A percentile compares a stretch with the other conserved stretches of the same genome.
phyloP scores from a whole-genome alignment of 108 stramenopile species.

The Fragilaria crotonensis region DNA sequence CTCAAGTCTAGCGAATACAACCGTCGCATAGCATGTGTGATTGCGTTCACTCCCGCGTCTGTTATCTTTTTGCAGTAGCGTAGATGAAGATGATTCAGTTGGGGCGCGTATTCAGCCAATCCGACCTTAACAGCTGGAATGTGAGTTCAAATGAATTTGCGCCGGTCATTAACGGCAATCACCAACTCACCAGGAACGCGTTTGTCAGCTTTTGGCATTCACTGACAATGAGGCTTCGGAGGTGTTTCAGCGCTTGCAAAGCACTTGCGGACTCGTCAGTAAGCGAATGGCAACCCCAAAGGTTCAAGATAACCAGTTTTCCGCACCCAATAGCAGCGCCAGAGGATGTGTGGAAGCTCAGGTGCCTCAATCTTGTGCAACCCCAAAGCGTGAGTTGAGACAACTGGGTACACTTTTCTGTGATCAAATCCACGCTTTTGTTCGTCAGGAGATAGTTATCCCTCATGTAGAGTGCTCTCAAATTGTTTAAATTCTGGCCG shows the following conservation, averaged over 20 bases:
- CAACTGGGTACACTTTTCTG: constrained; percentile 35
- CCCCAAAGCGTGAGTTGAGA: constrained; percentile 62
- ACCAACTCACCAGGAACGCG: constrained; percentile 26
- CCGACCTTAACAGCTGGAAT: constrained; percentile 9
- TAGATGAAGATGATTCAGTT: constrained; percentile 34
- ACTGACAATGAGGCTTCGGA: constrained; percentile 47
- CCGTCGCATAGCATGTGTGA: constrained; percentile 25
- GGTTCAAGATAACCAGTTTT: constrained; percentile 46
- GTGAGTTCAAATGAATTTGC: background rate
- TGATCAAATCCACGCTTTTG: constrained; percentile 40
- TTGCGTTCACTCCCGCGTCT: constrained; percentile 32
- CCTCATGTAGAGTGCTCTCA: constrained; percentile 49
- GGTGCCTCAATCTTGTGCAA: constrained; percentile 33
- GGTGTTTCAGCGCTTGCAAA: constrained; percentile 18
- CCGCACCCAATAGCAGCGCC: constrained; percentile 5
- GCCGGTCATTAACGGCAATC: too few relatives aligned
- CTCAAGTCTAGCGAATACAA: constrained; percentile 56
- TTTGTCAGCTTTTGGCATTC: constrained; percentile 66
- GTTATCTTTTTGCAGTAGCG: constrained; percentile 45
- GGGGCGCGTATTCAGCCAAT: constrained; percentile 18
- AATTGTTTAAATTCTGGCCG: constrained; percentile 29
- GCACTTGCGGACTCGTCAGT: constrained; percentile 28
- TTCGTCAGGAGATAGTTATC: constrained; percentile 61
- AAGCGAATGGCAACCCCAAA: constrained; percentile 60
- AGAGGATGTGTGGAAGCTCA: constrained; percentile 9